Evolutionary conservation across 2,329 filamentous ascomycete species (phyloP).

Genomic region (Cyphellophora europaea): DNA sequence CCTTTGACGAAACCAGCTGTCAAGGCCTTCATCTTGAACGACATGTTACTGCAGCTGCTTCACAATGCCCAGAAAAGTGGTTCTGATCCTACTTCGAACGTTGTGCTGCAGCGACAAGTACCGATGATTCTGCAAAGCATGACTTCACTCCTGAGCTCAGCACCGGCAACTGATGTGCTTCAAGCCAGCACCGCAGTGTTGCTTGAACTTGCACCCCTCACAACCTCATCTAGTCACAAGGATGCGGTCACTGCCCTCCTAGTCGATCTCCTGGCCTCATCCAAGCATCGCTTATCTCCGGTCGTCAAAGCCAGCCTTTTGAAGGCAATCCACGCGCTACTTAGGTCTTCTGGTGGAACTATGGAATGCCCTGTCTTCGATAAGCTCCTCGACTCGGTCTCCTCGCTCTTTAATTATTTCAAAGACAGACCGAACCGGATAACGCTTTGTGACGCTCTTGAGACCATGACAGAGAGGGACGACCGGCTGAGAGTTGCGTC

Average conservation of each 20-base stretch:
- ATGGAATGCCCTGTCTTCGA: too few species aligned
- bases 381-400: constrained; percentile 30
- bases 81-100: constrained; percentile 38
- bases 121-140: constrained; percentile 57
- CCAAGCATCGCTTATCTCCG: not conserved
- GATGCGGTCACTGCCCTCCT: constrained; percentile 10
- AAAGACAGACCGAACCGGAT: constrained; percentile 69
- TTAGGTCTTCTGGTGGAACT: constrained; percentile 8
- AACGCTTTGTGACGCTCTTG: constrained; percentile 63
- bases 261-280: constrained; percentile 34
- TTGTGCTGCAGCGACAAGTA: constrained; percentile 6
- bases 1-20: constrained; percentile 77
- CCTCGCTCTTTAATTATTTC: constrained; percentile 83
- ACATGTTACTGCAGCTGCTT: constrained; percentile 52
- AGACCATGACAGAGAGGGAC: constrained; percentile 59
- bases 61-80: constrained; percentile 41
- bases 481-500: constrained; percentile 49
- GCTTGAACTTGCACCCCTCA: constrained; percentile 11
- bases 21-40: constrained; percentile 66
- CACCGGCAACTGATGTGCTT: constrained; percentile 13
- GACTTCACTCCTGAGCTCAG: constrained; percentile 57
- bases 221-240: constrained; percentile 8
- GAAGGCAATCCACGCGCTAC: constrained; percentile 3
- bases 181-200: constrained; percentile 10
- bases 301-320: not conserved